A percentile compares a stretch with the other conserved stretches of the same genome.
Evolutionary conservation across 164 flowering plant species (phyloP).

Genomic region (Aristolochia contorta): DNA sequence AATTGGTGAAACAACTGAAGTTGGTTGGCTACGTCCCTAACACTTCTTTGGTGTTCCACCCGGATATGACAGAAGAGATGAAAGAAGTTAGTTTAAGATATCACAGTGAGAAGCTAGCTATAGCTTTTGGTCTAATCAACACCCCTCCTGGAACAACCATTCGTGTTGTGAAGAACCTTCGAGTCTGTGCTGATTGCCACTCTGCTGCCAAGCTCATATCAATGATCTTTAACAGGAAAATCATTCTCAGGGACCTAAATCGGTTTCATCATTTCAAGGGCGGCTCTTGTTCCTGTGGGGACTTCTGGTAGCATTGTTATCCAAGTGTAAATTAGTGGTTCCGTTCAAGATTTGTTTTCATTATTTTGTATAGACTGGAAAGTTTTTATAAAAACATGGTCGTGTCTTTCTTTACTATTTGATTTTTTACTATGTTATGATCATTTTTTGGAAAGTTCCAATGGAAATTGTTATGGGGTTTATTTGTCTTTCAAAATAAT

Average conservation of each 20-base stretch:
- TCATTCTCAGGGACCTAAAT: conserved; percentile 59
- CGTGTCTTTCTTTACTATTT: no score
- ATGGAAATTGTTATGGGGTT: no score
- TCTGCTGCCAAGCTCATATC: conserved; percentile 58
- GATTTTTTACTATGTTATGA: no score
- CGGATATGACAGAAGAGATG: conserved; percentile 45
- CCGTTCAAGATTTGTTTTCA: not conserved
- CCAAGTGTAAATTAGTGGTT: not conserved
- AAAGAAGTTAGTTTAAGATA: conserved; percentile 55
- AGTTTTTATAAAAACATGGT: not conserved
- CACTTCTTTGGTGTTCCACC: conserved; percentile 46
- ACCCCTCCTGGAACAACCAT: conserved; percentile 61
- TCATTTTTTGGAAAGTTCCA: no score
- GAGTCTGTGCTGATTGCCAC: conserved; percentile 71
- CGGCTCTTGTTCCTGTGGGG: conserved; percentile 69
- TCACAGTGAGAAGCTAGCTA: conserved; percentile 69
- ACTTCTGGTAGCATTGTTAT: conserved; percentile 37
- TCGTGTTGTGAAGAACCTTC: conserved; percentile 70
- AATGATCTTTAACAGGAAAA: conserved; percentile 32
- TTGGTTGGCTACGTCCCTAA: conserved; percentile 61
- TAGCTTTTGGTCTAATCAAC: conserved; percentile 58
- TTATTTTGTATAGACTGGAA: not conserved
- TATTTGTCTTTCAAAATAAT: no score
- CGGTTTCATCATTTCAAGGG: conserved; percentile 63
- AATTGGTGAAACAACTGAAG: conserved; percentile 41